Evolutionary conservation across 352 stramenopile species (phyloP).

Genomic region (Pythium vanterpoolii): DNA sequence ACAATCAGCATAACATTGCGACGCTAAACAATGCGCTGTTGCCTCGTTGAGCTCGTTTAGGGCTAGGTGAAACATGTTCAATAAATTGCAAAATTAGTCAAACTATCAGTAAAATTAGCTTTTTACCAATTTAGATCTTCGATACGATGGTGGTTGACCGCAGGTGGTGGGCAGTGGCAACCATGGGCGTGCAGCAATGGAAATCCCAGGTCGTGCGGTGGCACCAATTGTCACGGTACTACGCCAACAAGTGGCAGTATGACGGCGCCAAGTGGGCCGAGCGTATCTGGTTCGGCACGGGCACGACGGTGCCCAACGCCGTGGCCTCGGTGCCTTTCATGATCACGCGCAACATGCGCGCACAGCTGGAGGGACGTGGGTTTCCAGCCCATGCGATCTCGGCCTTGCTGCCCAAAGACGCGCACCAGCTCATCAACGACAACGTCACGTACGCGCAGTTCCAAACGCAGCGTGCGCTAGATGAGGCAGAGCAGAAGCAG

Average conservation of each 20-base stretch:
- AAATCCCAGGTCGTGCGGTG: slow-evolving; percentile 47
- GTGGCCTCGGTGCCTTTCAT: slow-evolving; percentile 81
- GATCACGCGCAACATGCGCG: slow-evolving; percentile 74
- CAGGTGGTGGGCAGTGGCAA: neutral
- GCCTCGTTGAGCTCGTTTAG: no score
- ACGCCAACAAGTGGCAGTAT: slow-evolving; percentile 85
- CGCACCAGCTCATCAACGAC: slow-evolving; percentile 57
- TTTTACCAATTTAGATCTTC: neutral
- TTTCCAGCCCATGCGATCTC: slow-evolving; percentile 66
- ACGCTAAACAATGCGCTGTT: no score
- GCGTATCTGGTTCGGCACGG: slow-evolving; percentile 64
- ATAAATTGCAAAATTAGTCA: neutral
- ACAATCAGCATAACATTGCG: no score
- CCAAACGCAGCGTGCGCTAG: slow-evolving; percentile 31
- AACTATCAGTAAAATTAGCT: neutral
- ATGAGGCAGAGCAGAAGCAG: slow-evolving; percentile 18
- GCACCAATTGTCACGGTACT: slow-evolving; percentile 70
- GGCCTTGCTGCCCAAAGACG: slow-evolving; percentile 45
- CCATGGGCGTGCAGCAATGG: slow-evolving; percentile 38
- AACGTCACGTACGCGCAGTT: slow-evolving; percentile 60
- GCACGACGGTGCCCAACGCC: slow-evolving; percentile 33
- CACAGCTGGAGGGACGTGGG: slow-evolving; percentile 48
- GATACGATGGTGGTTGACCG: neutral
- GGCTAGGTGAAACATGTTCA: neutral
- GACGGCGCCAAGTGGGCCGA: slow-evolving; percentile 72